Conservation (phyloP, 2,329 filamentous ascomycete species). For the Botrytis medusae region DNA sequence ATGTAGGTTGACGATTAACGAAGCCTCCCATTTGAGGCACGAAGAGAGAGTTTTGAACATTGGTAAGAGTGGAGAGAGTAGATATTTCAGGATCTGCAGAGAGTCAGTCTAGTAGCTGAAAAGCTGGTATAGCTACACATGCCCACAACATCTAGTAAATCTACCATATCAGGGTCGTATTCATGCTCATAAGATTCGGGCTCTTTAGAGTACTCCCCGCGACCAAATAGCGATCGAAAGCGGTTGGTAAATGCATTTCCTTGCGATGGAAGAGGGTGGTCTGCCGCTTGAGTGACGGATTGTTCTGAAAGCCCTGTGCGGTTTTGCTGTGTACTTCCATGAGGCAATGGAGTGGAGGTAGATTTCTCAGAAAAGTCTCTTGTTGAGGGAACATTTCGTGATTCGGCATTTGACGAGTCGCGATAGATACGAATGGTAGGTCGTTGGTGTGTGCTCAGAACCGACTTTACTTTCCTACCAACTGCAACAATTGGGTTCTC, state of each 20-base stretch:
- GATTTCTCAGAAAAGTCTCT: slow-evolving; percentile 21
- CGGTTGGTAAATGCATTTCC: slow-evolving; percentile 25
- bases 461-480: slow-evolving; percentile 34
- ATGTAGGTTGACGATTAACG: slow-evolving; percentile 61
- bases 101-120: slow-evolving; percentile 31
- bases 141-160: slow-evolving; percentile 69
- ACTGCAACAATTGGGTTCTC: slow-evolving; percentile 32
- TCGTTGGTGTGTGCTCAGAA: slow-evolving; percentile 28
- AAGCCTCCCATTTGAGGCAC: slow-evolving; percentile 72
- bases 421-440: slow-evolving; percentile 34
- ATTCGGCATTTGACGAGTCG: slow-evolving; percentile 21
- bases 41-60: slow-evolving; percentile 87
- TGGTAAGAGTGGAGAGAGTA: slow-evolving; percentile 79
- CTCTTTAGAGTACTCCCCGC: slow-evolving; percentile 16
- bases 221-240: slow-evolving; percentile 28
- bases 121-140: slow-evolving; percentile 37
- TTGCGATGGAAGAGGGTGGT: slow-evolving; percentile 17
- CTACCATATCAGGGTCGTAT: slow-evolving; percentile 62
- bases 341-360: neutral
- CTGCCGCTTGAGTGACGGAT: neutral
- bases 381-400: slow-evolving; percentile 13
- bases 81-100: slow-evolving; percentile 74
- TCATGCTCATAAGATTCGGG: slow-evolving; percentile 41
- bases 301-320: neutral
- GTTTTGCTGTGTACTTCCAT: neutral